These are phyloP conservation scores for Globisporangium polare DNA, from an alignment of 352 stramenopile genomes.

Conservation along the genomic window DNA sequence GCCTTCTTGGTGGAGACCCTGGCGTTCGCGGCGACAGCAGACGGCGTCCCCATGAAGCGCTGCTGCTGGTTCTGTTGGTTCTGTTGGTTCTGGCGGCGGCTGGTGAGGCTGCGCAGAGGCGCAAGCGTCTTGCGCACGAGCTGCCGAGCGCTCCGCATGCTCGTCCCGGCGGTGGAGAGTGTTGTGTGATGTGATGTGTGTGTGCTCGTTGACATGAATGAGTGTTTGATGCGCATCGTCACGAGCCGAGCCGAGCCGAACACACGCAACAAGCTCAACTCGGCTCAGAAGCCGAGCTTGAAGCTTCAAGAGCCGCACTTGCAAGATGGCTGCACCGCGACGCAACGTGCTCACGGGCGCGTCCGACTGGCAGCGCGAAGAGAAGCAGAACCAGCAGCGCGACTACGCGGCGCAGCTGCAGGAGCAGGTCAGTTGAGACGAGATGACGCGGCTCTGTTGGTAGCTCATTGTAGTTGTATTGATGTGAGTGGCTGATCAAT, in stretches of 20 bases:
- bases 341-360: conserved; percentile 38
- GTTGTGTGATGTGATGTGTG: background rate
- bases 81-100: background rate
- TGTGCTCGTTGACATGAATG: background rate
- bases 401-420: conserved; percentile 69
- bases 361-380: conserved; percentile 44
- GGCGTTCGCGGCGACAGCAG: background rate
- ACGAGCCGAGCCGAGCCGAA: background rate
- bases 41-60: conserved; percentile 3
- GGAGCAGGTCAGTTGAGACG: conserved; percentile 32
- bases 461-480: background rate
- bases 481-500: background rate
- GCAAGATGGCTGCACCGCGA: conserved; percentile 16
- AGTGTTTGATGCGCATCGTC: background rate
- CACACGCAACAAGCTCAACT: background rate
- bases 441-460: too few species aligned
- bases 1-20: conserved; percentile 16
- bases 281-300: background rate
- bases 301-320: conserved; percentile 3
- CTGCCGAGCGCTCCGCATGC: conserved; percentile 4
- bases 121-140: background rate
- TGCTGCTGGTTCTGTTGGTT: too few species aligned
- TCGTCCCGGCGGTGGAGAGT: background rate
- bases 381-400: conserved; percentile 44
- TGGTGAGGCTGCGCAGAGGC: background rate